Base-by-base conservation (phyloP, 768 basidiomycete species). In the Leccinum longicurvipes region DNA sequence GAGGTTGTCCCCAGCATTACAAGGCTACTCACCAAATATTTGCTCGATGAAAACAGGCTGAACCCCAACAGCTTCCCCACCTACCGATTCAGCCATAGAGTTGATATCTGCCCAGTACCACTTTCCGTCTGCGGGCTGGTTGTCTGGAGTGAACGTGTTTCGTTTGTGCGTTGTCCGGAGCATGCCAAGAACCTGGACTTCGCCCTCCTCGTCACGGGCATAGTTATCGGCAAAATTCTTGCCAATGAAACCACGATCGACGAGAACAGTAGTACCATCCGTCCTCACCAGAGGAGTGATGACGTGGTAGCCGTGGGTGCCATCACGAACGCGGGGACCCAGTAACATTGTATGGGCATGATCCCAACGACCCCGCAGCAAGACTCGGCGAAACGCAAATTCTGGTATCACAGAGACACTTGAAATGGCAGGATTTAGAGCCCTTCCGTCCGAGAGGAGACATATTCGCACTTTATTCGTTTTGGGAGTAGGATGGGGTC, bases 21-120 rank as follows among this genome's bases (percentile, higher is more conserved):
- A 46, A 3, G 17, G 21, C 45, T 5, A 60, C 87, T 61, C 55
- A 95, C 96, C 86, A 64, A 95, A 97, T 47, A 97, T 88, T 64
- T 90, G 85, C 68, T 99, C 96, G 4, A 98, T 76, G 57, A 92
- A 83, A 1, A 98, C 93, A 29, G 92, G 39, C 19, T 41, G 39
- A 41, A 41, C 39, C 11, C 17, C 76, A 19, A 81, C 82, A 6
- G 74, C 67, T 54, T 85, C 82, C 1, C 91, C 93, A 15, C 93
- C 93, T 17, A 84, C 86, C 60, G 79, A 80, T 49, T 86, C 77
- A 7, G 87, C 84, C 85, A 99, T 93, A 24, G 83, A 80, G 17
- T 82, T 79, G n/a, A 93, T 79, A 67, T 98, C 93, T 19, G 83
- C 82, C 39, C 39, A 99, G 64, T 91, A 93, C 95, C 96, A 99